These are phyloP conservation scores for Rhizophagus clarus DNA, from an alignment of 192 early-diverging fungal genomes.

Conservation along the genomic window DNA sequence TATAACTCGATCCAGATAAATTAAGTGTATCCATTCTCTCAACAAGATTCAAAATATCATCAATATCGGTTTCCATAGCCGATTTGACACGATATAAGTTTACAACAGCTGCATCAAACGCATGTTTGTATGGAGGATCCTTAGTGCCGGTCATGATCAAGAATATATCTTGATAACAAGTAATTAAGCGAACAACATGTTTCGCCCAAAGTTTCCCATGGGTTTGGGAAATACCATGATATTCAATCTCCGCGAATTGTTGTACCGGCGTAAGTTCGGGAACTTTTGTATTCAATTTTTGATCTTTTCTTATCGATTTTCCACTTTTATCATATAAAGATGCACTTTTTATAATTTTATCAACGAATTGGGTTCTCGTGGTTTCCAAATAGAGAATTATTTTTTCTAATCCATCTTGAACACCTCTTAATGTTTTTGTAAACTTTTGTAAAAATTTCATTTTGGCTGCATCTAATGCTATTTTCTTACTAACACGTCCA, in stretches of 20 bases:
- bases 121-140: neutral
- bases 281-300: neutral
- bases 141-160: neutral
- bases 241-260: neutral
- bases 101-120: conserved; percentile 14
- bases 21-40: neutral
- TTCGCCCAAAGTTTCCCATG: neutral
- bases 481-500: conserved; percentile 41
- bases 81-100: neutral
- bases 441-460: conserved; percentile 33
- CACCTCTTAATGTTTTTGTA: neutral
- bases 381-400: neutral
- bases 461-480: conserved; percentile 32
- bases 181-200: neutral
- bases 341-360: neutral
- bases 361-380: neutral
- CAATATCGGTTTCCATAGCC: neutral
- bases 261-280: neutral
- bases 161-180: neutral
- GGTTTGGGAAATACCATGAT: neutral
- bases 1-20: neutral
- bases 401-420: conserved; percentile 4
- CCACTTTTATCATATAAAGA: neutral
- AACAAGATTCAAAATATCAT: neutral
- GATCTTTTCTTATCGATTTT: neutral